phyloP scores from a whole-genome alignment of 352 stramenopile genomes.

The Aphanomyces cochlioides region DNA sequence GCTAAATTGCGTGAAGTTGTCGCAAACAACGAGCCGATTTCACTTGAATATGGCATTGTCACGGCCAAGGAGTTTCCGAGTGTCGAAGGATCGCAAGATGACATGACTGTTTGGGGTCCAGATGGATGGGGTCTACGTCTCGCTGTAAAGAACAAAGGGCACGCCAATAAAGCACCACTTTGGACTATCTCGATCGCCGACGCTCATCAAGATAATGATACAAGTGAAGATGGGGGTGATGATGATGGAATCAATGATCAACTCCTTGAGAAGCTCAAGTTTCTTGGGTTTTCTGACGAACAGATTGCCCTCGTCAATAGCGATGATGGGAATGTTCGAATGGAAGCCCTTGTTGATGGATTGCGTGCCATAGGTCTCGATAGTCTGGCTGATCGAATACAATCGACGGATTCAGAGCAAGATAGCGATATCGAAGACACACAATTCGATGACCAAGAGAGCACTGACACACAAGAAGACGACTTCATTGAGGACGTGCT shows the following conservation, averaged over 20 bases:
- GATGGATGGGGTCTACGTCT: slow-evolving; percentile 26
- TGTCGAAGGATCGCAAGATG: slow-evolving; percentile 14
- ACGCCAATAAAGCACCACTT: background rate
- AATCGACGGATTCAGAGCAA: too few species aligned
- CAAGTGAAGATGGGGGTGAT: background rate
- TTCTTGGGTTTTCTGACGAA: slow-evolving; percentile 24
- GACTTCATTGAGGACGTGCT: too few species aligned
- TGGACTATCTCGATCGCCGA: slow-evolving; percentile 23
- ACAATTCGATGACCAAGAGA: too few species aligned
- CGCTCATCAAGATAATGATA: background rate
- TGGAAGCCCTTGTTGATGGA: slow-evolving; percentile 19
- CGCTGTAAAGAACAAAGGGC: slow-evolving; percentile 1
- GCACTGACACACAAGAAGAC: too few species aligned
- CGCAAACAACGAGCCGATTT: background rate
- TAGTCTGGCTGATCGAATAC: background rate
- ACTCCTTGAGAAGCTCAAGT: slow-evolving; percentile 3
- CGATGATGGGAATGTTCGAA: slow-evolving; percentile 15
- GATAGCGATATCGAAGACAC: too few species aligned
- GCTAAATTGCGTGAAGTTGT: background rate
- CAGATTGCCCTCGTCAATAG: slow-evolving; percentile 10
- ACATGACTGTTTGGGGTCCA: slow-evolving; percentile 7
- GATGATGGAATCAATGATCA: background rate
- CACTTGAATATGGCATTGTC: slow-evolving; percentile 2
- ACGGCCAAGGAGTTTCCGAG: slow-evolving; percentile 2
- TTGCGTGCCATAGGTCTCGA: slow-evolving; percentile 16